A percentile compares a stretch with the other conserved stretches of the same genome.
phyloP scores from a whole-genome alignment of 2,329 filamentous ascomycete species.

The Penicillium crustosum region DNA sequence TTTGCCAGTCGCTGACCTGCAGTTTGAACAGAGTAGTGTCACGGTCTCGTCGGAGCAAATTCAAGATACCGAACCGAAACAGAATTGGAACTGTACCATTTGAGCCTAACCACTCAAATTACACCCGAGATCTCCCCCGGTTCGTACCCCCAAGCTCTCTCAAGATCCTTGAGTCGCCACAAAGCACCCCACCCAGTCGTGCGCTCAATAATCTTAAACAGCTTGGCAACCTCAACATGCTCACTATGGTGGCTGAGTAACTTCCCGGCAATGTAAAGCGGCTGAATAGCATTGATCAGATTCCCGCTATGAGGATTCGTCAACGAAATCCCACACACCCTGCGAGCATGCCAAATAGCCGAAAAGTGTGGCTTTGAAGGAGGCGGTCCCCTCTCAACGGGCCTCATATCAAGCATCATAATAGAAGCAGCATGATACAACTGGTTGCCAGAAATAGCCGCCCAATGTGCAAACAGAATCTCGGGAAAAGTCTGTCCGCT shows the following conservation, averaged over 20 bases:
- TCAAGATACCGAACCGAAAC: background rate
- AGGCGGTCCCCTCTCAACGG: conserved; percentile 28
- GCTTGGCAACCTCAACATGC: conserved; percentile 36
- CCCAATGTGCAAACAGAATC: conserved; percentile 54
- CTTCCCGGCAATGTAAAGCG: conserved; percentile 56
- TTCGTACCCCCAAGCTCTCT: conserved; percentile 36
- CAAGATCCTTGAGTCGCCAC: conserved; percentile 54
- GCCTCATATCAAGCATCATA: conserved; percentile 49
- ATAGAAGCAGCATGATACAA: conserved; percentile 57
- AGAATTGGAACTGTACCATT: background rate
- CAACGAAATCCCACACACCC: conserved; percentile 56
- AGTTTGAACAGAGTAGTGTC: background rate
- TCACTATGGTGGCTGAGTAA: conserved; percentile 52
- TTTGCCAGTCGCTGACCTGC: background rate
- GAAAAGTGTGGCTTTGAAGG: conserved; percentile 35
- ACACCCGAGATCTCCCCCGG: conserved; percentile 25
- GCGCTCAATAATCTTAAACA: conserved; percentile 51
- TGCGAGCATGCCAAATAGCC: conserved; percentile 55
- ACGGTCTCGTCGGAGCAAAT: background rate
- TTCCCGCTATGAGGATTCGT: conserved; percentile 57
- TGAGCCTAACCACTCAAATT: conserved; percentile 11
- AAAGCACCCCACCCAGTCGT: conserved; percentile 54
- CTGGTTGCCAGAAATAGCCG: conserved; percentile 57
- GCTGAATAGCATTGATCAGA: conserved; percentile 58
- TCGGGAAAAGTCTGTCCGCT: conserved; percentile 48